Evolutionary conservation across 495 filamentous ascomycete genomes (phyloP), one percentile per base, ranked within the genome.

Genomic region (Aspergillus kassunensis): DNA sequence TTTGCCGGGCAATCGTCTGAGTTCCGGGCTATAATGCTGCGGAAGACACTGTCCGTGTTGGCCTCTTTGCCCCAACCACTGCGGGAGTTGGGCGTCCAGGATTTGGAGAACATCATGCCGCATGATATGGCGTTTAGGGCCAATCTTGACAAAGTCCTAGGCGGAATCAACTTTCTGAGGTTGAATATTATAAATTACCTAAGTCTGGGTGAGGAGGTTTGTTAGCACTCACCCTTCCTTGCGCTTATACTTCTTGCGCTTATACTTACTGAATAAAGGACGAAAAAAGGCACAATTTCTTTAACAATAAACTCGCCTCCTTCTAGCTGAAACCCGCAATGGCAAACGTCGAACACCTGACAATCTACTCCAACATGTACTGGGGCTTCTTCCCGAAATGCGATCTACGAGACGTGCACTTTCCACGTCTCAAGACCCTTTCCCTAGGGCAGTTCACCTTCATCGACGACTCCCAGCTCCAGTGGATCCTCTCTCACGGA

Each of bases 401-500:
- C 2, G 43, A 55, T 20, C 51, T 64, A 9, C 20, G 36, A 3
- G 37, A 40, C 9, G 20, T 65, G 4, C 55, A 62, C 40, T 65
- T 60, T 47, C 60, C 62, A 1, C 37, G 42, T 2, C 49, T 68
- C 21, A 56, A 68, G 43, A 51, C 53, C 12, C 53, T 68, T 0
- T 20, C 53, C 9, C 47, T 68, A 5, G 57, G 58, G 2, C 60
- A 60, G 13, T 63, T 54, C 34, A 49, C 47, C 34, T 68, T 68
- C 24, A 48, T 60, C 9, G 46, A 65, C 15, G 62, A 62, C 45
- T 44, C 54, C 20, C 62, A 65, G 19, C 49, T 68, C 3, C 56
- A 62, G 24, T 66, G 63, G 63, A 60, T 66, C 47, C 46, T 61
- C 0, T 57, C 53, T 9, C 63, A 66, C 15, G 44, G 36, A 2